Conservation (phyloP, 495 filamentous ascomycete genomes). For the Penicillium bovifimosum region DNA sequence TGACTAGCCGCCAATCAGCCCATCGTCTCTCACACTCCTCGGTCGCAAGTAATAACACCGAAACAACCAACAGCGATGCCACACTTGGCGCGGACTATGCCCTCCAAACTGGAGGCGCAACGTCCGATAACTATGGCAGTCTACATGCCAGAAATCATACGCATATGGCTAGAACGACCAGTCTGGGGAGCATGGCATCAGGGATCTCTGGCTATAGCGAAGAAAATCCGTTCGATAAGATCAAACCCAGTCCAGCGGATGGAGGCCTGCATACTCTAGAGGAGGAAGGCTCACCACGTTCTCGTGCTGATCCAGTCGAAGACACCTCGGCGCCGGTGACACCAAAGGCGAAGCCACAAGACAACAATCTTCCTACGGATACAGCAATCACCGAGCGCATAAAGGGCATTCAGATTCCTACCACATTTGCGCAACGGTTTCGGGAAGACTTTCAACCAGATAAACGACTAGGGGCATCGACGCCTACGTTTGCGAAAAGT, state of each 20-base stretch:
- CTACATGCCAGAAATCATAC: conserved; percentile 39
- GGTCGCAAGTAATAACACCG: conserved; percentile 55
- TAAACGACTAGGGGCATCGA: conserved; percentile 44
- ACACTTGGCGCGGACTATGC: conserved; percentile 81
- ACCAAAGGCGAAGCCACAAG: conserved; percentile 44
- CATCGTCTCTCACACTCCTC: conserved; percentile 77
- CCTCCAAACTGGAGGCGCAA: conserved; percentile 75
- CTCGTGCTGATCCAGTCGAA: conserved; percentile 26
- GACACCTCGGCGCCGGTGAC: conserved; percentile 32
- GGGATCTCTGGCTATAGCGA: conserved; percentile 76
- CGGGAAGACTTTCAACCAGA: conserved; percentile 54
- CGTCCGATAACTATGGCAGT: conserved; percentile 52
- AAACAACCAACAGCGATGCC: conserved; percentile 59
- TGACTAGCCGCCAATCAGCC: conserved; percentile 67
- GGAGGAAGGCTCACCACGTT: conserved; percentile 46
- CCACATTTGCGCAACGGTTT: conserved; percentile 80
- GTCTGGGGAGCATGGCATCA: conserved; percentile 92
- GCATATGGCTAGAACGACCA: conserved; percentile 70
- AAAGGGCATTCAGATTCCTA: conserved; percentile 82
- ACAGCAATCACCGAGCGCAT: conserved; percentile 85
- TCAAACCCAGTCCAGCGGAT: conserved; percentile 38
- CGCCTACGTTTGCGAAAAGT: conserved; percentile 52
- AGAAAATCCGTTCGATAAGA: conserved; percentile 41
- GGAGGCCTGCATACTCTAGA: conserved; percentile 57
- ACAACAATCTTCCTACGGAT: conserved; percentile 64